Conservation (phyloP, 2,329 filamentous ascomycete species). For the Scolecobasidium constrictum region DNA sequence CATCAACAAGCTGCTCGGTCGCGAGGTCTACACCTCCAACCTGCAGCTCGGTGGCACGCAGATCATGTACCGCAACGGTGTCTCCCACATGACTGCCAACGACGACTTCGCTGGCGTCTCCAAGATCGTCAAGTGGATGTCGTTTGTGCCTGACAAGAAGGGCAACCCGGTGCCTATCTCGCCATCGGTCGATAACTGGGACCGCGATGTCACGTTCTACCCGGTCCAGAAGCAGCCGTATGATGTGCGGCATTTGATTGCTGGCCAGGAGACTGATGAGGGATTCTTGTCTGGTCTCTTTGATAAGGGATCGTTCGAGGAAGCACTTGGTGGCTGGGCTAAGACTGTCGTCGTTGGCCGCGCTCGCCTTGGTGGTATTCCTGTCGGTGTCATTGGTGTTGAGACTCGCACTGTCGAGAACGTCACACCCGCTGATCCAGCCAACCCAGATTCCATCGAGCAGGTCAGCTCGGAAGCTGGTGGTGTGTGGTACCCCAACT, state of each 20-base stretch:
- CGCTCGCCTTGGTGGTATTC: constrained; percentile 91
- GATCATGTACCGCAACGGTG: constrained; percentile 99
- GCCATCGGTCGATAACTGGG: constrained; percentile 76
- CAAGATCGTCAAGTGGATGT: constrained; percentile 97
- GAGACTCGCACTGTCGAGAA: constrained; percentile 96
- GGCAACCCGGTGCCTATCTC: constrained; percentile 87
- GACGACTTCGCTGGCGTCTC: constrained; percentile 97
- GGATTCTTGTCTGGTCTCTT: constrained; percentile 88
- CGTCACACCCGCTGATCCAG: constrained; percentile 88
- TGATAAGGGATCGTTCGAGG: constrained; percentile 92
- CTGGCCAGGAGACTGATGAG: constrained; percentile 72
- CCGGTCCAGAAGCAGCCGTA: constrained; percentile 76
- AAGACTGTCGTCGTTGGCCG: constrained; percentile 93
- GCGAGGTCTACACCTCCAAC: constrained; percentile 98
- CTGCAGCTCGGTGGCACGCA: constrained; percentile 98
- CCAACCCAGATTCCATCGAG: constrained; percentile 97
- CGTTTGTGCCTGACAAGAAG: constrained; percentile 93
- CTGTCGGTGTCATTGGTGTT: constrained; percentile 95
- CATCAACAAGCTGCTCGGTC: constrained; percentile 94
- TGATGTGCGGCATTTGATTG: constrained; percentile 90
- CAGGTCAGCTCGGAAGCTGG: constrained; percentile 90
- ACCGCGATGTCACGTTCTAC: constrained; percentile 77
- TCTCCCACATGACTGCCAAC: constrained; percentile 95
- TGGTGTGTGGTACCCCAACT: constrained; percentile 99
- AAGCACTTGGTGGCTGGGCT: constrained; percentile 93